Evolutionary conservation across 768 basidiomycete genomes (phyloP).

Genomic region (Tricholoma sp.): DNA sequence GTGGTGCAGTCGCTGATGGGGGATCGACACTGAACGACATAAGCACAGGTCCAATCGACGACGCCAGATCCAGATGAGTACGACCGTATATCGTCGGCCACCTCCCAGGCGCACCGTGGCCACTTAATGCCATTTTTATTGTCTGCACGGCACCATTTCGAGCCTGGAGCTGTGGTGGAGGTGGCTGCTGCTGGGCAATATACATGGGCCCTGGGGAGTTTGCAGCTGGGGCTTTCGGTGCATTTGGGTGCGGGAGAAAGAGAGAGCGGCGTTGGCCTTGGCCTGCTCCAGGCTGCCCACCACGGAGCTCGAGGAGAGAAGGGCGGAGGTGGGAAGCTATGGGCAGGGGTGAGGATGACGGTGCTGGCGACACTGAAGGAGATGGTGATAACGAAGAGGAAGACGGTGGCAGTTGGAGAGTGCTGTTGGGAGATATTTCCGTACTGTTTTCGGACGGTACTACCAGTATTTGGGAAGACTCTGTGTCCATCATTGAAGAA

Average conservation of each 20-base stretch:
- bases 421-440: neutral
- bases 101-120: constrained; percentile 3
- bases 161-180: constrained; percentile 4
- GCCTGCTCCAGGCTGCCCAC: constrained; percentile 23
- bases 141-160: constrained; percentile 14
- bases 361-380: constrained; percentile 4
- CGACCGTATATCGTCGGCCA: constrained; percentile 61
- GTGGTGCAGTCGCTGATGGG: constrained; percentile 18
- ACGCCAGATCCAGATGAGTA: constrained; percentile 45
- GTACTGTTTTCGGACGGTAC: neutral
- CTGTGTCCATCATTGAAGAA: constrained; percentile 2
- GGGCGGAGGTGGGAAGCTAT: constrained; percentile 22
- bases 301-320: constrained; percentile 26
- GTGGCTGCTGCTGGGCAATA: constrained; percentile 23
- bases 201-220: constrained; percentile 58
- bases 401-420: neutral
- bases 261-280: constrained; percentile 31
- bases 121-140: constrained; percentile 25
- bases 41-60: constrained; percentile 52
- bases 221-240: constrained; percentile 33
- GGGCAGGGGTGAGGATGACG: constrained; percentile 4
- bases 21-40: constrained; percentile 59
- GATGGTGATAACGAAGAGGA: constrained; percentile 9
- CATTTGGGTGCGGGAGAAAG: constrained; percentile 43
- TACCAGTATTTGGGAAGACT: constrained; percentile 1